Percentiles rank a stretch among this genome's conserved stretches.
phyloP scores from a whole-genome alignment of 1,139 yeast genomes.

The Lodderomyces jiufengensis region DNA sequence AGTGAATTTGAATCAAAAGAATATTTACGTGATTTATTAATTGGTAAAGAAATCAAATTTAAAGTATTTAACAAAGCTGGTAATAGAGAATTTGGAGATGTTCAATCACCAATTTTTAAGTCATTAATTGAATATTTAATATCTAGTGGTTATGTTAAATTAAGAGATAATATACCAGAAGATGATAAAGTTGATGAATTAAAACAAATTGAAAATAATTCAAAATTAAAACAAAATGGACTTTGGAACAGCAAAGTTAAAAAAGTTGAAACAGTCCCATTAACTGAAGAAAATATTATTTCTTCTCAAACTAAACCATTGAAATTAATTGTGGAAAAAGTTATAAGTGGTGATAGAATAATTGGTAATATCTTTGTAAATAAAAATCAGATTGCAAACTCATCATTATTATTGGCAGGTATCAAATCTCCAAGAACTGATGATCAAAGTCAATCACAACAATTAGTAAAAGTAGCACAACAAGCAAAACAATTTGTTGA shows the following conservation, averaged over 20 bases:
- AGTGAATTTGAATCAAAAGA: conserved; percentile 58
- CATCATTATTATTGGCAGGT: conserved; percentile 71
- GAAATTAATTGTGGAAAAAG: conserved; percentile 67
- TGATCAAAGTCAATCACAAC: conserved; percentile 31
- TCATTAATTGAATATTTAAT: conserved; percentile 59
- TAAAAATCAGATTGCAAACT: conserved; percentile 41
- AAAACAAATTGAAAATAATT: conserved; percentile 40
- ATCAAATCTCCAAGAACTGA: conserved; percentile 69
- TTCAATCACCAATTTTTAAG: conserved; percentile 59
- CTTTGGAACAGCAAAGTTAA: conserved; percentile 43
- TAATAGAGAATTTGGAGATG: conserved; percentile 68
- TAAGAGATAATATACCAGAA: conserved; percentile 53
- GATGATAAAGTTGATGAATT: conserved; percentile 29
- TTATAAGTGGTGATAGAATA: conserved; percentile 73
- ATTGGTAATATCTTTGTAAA: conserved; percentile 52
- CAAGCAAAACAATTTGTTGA: conserved; percentile 67
- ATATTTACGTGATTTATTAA: conserved; percentile 55
- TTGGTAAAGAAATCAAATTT: conserved; percentile 67
- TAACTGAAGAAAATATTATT: conserved; percentile 36
- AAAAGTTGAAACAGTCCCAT: conserved; percentile 22
- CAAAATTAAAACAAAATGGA: conserved; percentile 49
- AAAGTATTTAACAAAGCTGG: conserved; percentile 51
- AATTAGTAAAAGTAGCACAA: conserved; percentile 59
- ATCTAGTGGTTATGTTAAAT: conserved; percentile 57
- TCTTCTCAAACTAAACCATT: conserved; percentile 40